Evolutionary conservation across 2,329 filamentous ascomycete species (phyloP), one percentile per base, ranked within the genome.

Genomic region (Botrytis tulipae): DNA sequence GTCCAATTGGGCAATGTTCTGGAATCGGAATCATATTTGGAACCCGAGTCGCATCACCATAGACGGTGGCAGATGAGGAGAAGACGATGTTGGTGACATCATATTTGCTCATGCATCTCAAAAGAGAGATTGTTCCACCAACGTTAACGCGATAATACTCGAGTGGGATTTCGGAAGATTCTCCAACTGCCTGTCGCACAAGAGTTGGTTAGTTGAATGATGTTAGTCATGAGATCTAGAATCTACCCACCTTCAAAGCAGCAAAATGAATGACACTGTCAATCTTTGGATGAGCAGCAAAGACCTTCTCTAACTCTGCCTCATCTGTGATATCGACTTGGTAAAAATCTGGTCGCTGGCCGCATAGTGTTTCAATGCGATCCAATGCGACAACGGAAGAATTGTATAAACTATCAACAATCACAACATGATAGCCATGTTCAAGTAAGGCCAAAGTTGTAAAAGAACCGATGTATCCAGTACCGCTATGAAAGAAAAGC

Each of bases 201-300:
- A 25, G 20, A 42, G 73, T 77, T 73, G 77, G 71, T 68, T 46
- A 63, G 61, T 61, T 61, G 57, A 37, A 46, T 51, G 51, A 22
- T 32, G 22, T 46, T 65, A 32, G n/a, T n/a, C n/a, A 25, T 32
- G 8, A 22, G 40, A 29, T 44, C 29, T 22, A 16, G 10, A n/a
- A 46, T 61, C 20, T 44, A 7, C 84, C 79, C 84, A 92, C 93
- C 92, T 99, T 99, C 78, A 99, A 88, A 37, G 96, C 96, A 76
- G 96, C 97, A 82, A 99, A 99, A 87, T 99, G 96, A 80, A 99
- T 98, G 77, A 98, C 96, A 82, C 93, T 97, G 88, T 98, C 94
- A 81, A 99, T 98, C 80, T 93, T 92, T 70, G 95, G 94, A 84
- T 98, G 92, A 81, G 92, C 92, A 76, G 89, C 87, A 82, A 99